Conservation (phyloP, 768 basidiomycete genomes). For the Rhizopogon vesiculosus region DNA sequence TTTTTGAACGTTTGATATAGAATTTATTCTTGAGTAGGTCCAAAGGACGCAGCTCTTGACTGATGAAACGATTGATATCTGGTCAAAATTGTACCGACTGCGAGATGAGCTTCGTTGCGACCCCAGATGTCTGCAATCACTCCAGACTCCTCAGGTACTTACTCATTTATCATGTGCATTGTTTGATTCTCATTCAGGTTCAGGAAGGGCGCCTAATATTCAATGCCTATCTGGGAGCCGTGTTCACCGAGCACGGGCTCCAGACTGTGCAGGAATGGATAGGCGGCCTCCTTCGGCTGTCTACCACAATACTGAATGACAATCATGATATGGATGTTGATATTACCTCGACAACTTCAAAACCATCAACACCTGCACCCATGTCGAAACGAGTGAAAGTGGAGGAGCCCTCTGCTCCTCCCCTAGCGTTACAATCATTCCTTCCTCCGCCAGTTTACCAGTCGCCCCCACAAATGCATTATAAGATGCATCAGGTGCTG, state of each 20-base stretch:
- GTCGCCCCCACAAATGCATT: slow-evolving; percentile 21
- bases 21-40: slow-evolving; percentile 14
- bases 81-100: slow-evolving; percentile 33
- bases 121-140: slow-evolving; percentile 18
- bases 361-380: slow-evolving; percentile 13
- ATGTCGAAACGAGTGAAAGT: slow-evolving; percentile 25
- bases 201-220: slow-evolving; percentile 59
- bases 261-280: slow-evolving; percentile 55
- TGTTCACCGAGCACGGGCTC: slow-evolving; percentile 52
- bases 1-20: not conserved
- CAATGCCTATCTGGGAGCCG: slow-evolving; percentile 63
- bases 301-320: slow-evolving; percentile 14
- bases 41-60: slow-evolving; percentile 24
- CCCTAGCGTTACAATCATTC: slow-evolving; percentile 9
- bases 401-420: slow-evolving; percentile 15
- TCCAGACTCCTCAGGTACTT: slow-evolving; percentile 35
- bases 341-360: not conserved
- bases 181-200: slow-evolving; percentile 12
- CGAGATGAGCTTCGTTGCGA: slow-evolving; percentile 30
- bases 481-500: slow-evolving; percentile 19
- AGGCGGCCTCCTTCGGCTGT: slow-evolving; percentile 30
- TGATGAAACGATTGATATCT: slow-evolving; percentile 28
- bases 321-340: slow-evolving; percentile 10
- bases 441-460: slow-evolving; percentile 23
- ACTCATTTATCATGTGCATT: slow-evolving; percentile 10